Evolutionary conservation across 2,329 filamentous ascomycete species (phyloP), one percentile per base, ranked within the genome.

Genomic region (Diplodia seriata): DNA sequence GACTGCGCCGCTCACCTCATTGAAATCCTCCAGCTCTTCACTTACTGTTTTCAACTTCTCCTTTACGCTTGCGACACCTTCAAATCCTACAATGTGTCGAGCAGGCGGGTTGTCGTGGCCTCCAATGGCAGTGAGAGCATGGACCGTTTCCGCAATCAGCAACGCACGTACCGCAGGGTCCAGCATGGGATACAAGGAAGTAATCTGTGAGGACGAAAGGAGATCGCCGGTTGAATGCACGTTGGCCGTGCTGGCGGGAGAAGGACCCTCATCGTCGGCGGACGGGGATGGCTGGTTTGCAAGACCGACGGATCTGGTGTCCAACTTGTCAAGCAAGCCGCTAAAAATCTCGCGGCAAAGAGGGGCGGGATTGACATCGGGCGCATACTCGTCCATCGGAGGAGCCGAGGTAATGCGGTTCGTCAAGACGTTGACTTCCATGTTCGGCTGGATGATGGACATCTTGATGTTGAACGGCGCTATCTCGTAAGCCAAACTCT

Each of bases 1-100:
- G 18, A 95, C 93, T 0, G 92, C 90, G 71, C 91, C 85, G 74
- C 93, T 97, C 31, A 93, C 90, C 73, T 97, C 93, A 33, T 97
- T 90, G 79, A 98, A 98, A 72, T 98, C 95, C 78, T 98, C 95
- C 68, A 98, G 82, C 81, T 98, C 95, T 77, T 98, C 94, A 70
- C 93, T 97, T 2, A 97, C 92, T 1, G 93, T 97, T 82, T 96
- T 97, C 67, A 99, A 82, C 81, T 98, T 98, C 81, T 98, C 95
- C 78, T 94, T 96, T 49, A 98, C 94, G 50, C 91, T 91, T 6
- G 88, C 85, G 14, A 94, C 91, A 0, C 92, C 94, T 78, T 98
- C 95, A 66, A 91, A 88, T 0, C 95, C 94, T 2, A 98, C 94
- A 74, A 98, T 97, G 77, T 98, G 94, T 38, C 95, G 85, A 1